Percentiles rank a stretch among this genome's conserved stretches.
These are phyloP conservation scores for Colletotrichum australisinense DNA, from an alignment of 2,329 filamentous ascomycete genomes.

Conservation along the genomic window DNA sequence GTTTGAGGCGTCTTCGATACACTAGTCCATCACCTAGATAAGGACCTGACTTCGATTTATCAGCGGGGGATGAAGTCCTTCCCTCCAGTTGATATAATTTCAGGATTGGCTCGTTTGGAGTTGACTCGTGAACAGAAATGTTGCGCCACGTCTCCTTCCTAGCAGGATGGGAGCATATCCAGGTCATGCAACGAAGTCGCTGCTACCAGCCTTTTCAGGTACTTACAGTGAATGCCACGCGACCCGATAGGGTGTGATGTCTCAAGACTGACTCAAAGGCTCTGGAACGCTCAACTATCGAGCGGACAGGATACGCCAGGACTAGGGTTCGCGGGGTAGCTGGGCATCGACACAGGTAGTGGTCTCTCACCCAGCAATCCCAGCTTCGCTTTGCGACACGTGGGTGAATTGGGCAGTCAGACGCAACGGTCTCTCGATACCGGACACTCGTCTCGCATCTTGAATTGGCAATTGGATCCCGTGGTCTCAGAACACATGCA, in stretches of 20 bases:
- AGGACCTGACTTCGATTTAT: background rate
- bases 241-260: background rate
- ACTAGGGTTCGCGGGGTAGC: background rate
- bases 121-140: background rate
- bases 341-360: background rate
- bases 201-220: background rate
- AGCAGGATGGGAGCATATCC: background rate
- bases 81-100: no score
- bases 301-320: background rate
- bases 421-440: background rate
- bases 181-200: background rate
- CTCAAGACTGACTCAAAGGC: background rate
- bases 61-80: no score
- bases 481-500: background rate
- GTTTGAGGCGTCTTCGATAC: background rate
- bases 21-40: background rate
- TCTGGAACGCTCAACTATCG: background rate
- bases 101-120: background rate
- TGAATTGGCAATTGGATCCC: background rate
- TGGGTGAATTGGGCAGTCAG: background rate
- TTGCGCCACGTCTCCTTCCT: background rate
- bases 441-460: background rate
- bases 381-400: background rate
- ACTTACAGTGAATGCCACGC: background rate
- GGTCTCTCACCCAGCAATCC: background rate